Evolutionary conservation across 2,329 filamentous ascomycete genomes (phyloP).

Genomic region (Xylariaceae sp.): DNA sequence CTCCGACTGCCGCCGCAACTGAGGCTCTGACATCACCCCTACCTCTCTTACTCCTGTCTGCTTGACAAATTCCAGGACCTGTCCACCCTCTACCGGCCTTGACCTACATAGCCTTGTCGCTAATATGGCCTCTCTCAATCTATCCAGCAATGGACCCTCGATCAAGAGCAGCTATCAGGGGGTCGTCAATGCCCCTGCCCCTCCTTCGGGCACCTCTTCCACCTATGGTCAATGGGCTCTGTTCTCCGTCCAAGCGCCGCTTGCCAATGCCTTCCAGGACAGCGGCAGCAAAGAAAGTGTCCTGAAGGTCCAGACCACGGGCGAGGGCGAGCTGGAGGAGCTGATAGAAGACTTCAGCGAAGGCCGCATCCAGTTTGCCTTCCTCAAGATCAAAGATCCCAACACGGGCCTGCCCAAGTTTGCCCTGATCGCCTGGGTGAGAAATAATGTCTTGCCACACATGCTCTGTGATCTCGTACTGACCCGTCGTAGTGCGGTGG

Average conservation of each 20-base stretch:
- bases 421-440: slow-evolving; percentile 81
- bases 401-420: slow-evolving; percentile 86
- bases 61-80: slow-evolving; percentile 3
- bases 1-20: no score
- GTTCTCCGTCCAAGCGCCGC: slow-evolving; percentile 85
- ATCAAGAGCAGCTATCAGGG: slow-evolving; percentile 74
- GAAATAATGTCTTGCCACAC: slow-evolving; percentile 12
- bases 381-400: slow-evolving; percentile 91
- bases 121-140: slow-evolving; percentile 70
- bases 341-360: slow-evolving; percentile 95
- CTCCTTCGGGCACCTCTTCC: slow-evolving; percentile 53
- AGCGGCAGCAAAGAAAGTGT: slow-evolving; percentile 82
- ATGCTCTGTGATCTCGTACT: slow-evolving; percentile 2
- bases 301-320: slow-evolving; percentile 86
- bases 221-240: slow-evolving; percentile 91
- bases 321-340: slow-evolving; percentile 85
- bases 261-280: slow-evolving; percentile 90
- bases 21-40: slow-evolving; percentile 25
- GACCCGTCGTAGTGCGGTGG: slow-evolving; percentile 62
- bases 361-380: slow-evolving; percentile 93
- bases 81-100: neutral
- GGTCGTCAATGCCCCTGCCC: slow-evolving; percentile 45
- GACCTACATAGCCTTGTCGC: neutral
- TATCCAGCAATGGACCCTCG: slow-evolving; percentile 70
- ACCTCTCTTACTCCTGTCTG: slow-evolving; percentile 8